phyloP scores from a whole-genome alignment of 1,284 basidiomycete genomes.

The Leccinum subspadiceum region DNA sequence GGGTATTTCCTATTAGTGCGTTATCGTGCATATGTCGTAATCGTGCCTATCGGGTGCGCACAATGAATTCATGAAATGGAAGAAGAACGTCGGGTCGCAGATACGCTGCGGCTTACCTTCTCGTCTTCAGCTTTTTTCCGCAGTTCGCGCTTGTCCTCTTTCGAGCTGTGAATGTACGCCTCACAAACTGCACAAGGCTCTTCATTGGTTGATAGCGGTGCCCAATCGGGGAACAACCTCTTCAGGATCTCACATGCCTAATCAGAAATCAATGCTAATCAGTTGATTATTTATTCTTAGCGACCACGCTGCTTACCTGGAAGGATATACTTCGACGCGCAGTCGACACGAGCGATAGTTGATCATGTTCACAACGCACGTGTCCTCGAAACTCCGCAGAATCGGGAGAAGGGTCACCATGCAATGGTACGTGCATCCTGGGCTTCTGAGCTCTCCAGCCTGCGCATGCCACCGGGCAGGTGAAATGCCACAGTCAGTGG shows the following conservation, averaged over 20 bases:
- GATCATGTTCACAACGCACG: conserved; percentile 69
- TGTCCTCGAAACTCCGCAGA: conserved; percentile 51
- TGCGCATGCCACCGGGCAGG: conserved; percentile 29
- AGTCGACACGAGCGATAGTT: conserved; percentile 50
- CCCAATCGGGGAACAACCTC: conserved; percentile 63
- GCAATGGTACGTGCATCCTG: conserved; percentile 61
- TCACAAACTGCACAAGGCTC: conserved; percentile 63
- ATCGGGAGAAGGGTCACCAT: conserved; percentile 66
- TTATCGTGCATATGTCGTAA: conserved; percentile 61
- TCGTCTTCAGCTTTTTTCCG: conserved; percentile 68
- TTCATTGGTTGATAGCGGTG: conserved; percentile 46
- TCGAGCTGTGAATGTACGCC: conserved; percentile 50
- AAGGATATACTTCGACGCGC: conserved; percentile 59
- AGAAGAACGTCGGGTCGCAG: not conserved
- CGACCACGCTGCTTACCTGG: conserved; percentile 40
- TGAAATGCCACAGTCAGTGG: conserved; percentile 14
- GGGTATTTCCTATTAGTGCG: conserved; percentile 45
- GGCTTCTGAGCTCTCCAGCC: conserved; percentile 73
- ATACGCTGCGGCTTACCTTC: conserved; percentile 48
- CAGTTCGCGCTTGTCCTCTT: conserved; percentile 54
- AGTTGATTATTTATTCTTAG: conserved; percentile 10
- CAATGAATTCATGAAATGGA: conserved; percentile 17
- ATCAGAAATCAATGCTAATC: conserved; percentile 13
- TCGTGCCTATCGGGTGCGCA: conserved; percentile 43
- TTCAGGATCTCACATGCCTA: conserved; percentile 60